Conservation (phyloP, 2,329 filamentous ascomycete species). For the Neonectria ditissima region DNA sequence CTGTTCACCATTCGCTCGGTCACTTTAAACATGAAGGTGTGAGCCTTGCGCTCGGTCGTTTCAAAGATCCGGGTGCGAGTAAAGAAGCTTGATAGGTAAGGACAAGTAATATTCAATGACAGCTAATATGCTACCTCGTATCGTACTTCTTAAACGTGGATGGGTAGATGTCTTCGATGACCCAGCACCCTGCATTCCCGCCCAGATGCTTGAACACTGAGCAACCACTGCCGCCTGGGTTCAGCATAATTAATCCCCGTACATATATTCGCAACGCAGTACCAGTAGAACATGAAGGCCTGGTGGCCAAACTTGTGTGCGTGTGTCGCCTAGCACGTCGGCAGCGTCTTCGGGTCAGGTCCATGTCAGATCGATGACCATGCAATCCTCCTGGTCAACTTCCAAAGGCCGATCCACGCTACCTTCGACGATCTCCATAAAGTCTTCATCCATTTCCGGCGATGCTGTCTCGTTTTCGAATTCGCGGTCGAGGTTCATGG, state of each 20-base stretch:
- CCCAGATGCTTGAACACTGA: slow-evolving; percentile 11
- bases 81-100: background rate
- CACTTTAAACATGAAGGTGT: background rate
- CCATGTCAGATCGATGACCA: slow-evolving; percentile 41
- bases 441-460: slow-evolving; percentile 43
- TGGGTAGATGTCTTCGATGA: background rate
- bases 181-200: background rate
- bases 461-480: slow-evolving; percentile 26
- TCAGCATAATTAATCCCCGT: slow-evolving; percentile 15
- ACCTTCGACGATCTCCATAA: slow-evolving; percentile 16
- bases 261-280: slow-evolving; percentile 7
- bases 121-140: slow-evolving; percentile 7
- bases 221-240: background rate
- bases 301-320: background rate
- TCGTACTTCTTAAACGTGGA: background rate
- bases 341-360: slow-evolving; percentile 30
- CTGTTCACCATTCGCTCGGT: background rate
- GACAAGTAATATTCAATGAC: slow-evolving; percentile 23
- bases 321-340: background rate
- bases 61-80: background rate
- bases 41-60: background rate
- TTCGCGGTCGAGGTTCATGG: slow-evolving; percentile 8
- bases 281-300: slow-evolving; percentile 5
- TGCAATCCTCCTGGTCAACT: slow-evolving; percentile 16
- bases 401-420: background rate